Evolutionary conservation across 2,329 filamentous ascomycete species (phyloP).

Genomic region (Pseudogymnoascus sp.): DNA sequence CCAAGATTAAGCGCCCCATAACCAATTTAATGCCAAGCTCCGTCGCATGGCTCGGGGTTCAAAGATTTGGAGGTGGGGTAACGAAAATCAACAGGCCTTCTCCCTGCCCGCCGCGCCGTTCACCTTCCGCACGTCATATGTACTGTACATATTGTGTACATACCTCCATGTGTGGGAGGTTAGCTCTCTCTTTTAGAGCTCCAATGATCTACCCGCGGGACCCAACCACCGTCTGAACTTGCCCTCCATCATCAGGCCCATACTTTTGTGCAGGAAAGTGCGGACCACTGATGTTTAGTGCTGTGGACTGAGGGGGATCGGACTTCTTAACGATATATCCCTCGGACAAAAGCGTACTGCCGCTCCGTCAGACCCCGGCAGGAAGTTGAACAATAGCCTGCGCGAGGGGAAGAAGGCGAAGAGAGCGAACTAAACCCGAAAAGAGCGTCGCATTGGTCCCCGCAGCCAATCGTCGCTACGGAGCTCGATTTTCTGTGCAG

Average conservation of each 20-base stretch:
- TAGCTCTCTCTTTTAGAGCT: not conserved
- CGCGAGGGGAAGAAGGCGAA: not conserved
- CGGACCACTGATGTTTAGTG: not conserved
- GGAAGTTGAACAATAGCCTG: not conserved
- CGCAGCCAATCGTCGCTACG: not conserved
- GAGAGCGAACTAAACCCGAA: not conserved
- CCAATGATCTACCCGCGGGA: not conserved
- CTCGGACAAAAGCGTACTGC: not conserved
- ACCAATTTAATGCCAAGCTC: not conserved
- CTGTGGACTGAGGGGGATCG: not conserved
- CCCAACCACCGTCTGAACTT: not conserved
- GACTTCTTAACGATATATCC: not conserved
- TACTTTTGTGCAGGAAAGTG: not conserved
- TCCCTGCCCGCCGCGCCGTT: not conserved
- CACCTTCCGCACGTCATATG: constrained; percentile 4
- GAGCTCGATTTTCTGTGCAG: not conserved
- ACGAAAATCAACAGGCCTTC: not conserved
- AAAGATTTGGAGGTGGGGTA: not conserved
- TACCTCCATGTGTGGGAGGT: not conserved
- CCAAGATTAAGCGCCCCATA: not conserved
- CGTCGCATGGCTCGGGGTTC: constrained; percentile 3
- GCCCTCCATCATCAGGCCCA: not conserved
- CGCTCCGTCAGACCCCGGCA: not conserved
- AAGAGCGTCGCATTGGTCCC: not conserved
- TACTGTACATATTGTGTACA: not conserved